Base-by-base conservation (phyloP, 345 rosid species). In the Trapa incisa region DNA sequence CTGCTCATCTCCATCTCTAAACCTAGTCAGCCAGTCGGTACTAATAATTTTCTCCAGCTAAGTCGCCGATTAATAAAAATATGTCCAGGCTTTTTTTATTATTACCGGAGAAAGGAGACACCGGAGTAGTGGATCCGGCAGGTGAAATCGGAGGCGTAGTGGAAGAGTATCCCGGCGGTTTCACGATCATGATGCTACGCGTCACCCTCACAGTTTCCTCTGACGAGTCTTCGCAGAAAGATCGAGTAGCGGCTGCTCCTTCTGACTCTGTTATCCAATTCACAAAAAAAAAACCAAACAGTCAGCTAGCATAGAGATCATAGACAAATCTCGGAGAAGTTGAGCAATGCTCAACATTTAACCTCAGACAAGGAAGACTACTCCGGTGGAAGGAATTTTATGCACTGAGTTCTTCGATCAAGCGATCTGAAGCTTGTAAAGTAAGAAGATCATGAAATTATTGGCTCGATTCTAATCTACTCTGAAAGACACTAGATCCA, bases 121-220 rank as follows among this genome's bases (percentile, higher is more conserved):
- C 79, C 75, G 94, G 88, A 68, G 94, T 74, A 13, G 91, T 84
- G 16, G 96, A 85, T 10, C 92, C 93, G 53, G 96, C 95, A 0
- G 96, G 98, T 10, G 98, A 92, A 5, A 67, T 88, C 61, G 96
- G 96, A 35, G 96, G 96, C 52, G 98, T 85, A 42, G 82, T 82
- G 50, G 69, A 60, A 78, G 81, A 91, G 71, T 83, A 88, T 0
- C 93, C 96, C 0, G 96, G 93, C 50, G 96, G 96, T 68, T 85
- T 92, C 16, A 92, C 74, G 64, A 92, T 89, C 96, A 84, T 92
- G 75, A 92, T 92, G 68, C 86, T 83, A 10, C 96, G 79, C 33
- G 98, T 87, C 53, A 92, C 96, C 81, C 70, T 89, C 71, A 63
- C 72, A 33, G 74, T 68, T 29, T 77, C 92, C 71, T 65, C 78